Evolutionary conservation across 768 basidiomycete genomes (phyloP), one percentile per base, ranked within the genome.

Genomic region (Suillus bovinus): DNA sequence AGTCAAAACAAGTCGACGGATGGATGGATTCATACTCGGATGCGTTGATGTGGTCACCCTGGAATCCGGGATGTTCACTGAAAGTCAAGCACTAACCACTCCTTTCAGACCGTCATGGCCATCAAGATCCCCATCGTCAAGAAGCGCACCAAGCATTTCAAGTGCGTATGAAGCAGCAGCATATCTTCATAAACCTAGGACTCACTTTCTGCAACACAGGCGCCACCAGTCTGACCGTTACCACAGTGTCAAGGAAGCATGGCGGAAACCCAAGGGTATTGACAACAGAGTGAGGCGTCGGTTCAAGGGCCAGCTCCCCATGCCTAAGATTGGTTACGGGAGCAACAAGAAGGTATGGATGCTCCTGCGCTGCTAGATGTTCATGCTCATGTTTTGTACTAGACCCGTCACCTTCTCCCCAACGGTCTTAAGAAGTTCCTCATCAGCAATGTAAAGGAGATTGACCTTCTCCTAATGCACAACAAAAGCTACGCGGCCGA

Each of bases 211-310:
- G 61, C 39, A 61, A 38, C 60, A 34, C 75, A 94, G 93, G 85
- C 93, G 96, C 80, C 96, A 99, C 80, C 96, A 99, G 81, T 96
- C 94, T 56, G 96, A 99, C 82, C 91, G 96, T 75, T 99, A 97
- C 84, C 87, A 93, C 77, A 81, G 90, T 68, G 95, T 99, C 69
- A 96, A 96, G 86, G 95, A 97, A 83, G 84, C 93, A 84, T 99
- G 97, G 97, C 86, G 97, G 78, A 99, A 99, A 84, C 97, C 97
- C 69, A 99, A 99, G 88, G 97, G 96, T 93, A 99, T 98, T 71
- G 96, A 99, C 78, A 99, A 99, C 88, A 88, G 96, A 73, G 96
- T 97, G 71, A 84, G 94, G 76, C 87, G 93, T 69, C 88, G 92
- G 72, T 94, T 94, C 84, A 97, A 94, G 84, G 96, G 96, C 60